Evolutionary conservation across 164 flowering plant genomes (phyloP).

Genomic region (Nelumbo lutea): DNA sequence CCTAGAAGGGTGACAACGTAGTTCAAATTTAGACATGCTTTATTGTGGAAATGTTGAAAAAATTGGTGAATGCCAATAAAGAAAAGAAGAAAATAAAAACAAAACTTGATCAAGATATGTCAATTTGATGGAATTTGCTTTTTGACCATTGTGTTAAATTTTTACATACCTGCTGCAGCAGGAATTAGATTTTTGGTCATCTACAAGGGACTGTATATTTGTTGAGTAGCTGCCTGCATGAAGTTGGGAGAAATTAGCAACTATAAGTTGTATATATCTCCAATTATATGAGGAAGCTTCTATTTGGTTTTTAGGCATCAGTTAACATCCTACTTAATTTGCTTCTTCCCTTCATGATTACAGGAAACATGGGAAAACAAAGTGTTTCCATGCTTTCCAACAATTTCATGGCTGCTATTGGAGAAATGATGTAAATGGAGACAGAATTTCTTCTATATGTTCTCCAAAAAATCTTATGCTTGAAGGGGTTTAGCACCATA

Average conservation of each 20-base stretch:
- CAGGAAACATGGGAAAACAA: conserved; percentile 1
- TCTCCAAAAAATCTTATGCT: conserved; percentile 25
- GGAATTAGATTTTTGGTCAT: neutral
- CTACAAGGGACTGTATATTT: neutral
- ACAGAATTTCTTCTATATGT: conserved; percentile 14
- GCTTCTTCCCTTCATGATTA: neutral
- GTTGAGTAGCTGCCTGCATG: neutral
- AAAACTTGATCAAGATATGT: too few relatives aligned
- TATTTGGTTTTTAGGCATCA: neutral
- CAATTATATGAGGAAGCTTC: neutral
- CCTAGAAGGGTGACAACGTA: too few relatives aligned
- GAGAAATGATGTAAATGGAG: conserved; percentile 43
- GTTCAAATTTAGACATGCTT: too few relatives aligned
- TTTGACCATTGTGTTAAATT: too few relatives aligned
- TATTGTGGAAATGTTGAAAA: too few relatives aligned
- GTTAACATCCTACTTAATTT: too few relatives aligned
- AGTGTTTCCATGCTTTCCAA: conserved; percentile 3
- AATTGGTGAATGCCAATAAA: too few relatives aligned
- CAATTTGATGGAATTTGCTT: neutral
- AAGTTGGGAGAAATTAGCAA: neutral
- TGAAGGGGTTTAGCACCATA: conserved; percentile 34
- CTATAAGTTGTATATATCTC: neutral
- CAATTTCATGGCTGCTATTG: conserved; percentile 25
- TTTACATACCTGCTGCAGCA: neutral
- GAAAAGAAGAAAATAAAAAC: too few relatives aligned